Evolutionary conservation across 2,329 filamentous ascomycete genomes (phyloP).

Genomic region (Pleurostoma richardsiae): DNA sequence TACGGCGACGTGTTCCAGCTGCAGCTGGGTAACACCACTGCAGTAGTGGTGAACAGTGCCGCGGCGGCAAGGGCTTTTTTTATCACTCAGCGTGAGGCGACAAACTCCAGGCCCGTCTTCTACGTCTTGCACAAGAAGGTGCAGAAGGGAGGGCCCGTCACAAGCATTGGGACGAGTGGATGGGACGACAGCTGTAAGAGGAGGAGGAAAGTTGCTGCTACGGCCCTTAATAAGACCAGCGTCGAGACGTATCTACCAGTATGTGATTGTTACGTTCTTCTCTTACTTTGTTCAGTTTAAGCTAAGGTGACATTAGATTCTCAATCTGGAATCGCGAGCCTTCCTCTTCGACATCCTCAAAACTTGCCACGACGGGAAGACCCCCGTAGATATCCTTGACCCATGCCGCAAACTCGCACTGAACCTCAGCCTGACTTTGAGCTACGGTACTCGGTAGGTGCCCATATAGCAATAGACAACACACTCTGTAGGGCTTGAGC

Average conservation of each 20-base stretch:
- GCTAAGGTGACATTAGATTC: background rate
- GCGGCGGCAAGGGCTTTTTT: constrained; percentile 45
- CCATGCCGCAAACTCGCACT: constrained; percentile 40
- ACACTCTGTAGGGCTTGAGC: too few species aligned
- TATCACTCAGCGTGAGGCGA: constrained; percentile 42
- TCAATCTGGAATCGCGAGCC: constrained; percentile 39
- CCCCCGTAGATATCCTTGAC: constrained; percentile 42
- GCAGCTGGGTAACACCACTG: constrained; percentile 49
- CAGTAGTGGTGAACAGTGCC: constrained; percentile 51
- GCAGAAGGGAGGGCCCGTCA: background rate
- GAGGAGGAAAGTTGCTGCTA: background rate
- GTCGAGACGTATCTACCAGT: constrained; percentile 3
- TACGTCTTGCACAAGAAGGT: constrained; percentile 54
- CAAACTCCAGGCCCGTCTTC: constrained; percentile 51
- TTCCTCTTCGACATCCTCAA: constrained; percentile 57
- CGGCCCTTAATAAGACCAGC: constrained; percentile 2
- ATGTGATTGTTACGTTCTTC: background rate
- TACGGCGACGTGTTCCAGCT: constrained; percentile 47
- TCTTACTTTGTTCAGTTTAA: background rate
- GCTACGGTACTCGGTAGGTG: constrained; percentile 54
- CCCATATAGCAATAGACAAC: background rate
- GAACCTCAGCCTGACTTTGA: constrained; percentile 54
- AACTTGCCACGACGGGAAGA: constrained; percentile 49
- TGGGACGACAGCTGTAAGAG: constrained; percentile 3
- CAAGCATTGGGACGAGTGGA: background rate